These are phyloP conservation scores for Trichosporon inkin DNA, from an alignment of 1,284 basidiomycete genomes.

Conservation along the genomic window DNA sequence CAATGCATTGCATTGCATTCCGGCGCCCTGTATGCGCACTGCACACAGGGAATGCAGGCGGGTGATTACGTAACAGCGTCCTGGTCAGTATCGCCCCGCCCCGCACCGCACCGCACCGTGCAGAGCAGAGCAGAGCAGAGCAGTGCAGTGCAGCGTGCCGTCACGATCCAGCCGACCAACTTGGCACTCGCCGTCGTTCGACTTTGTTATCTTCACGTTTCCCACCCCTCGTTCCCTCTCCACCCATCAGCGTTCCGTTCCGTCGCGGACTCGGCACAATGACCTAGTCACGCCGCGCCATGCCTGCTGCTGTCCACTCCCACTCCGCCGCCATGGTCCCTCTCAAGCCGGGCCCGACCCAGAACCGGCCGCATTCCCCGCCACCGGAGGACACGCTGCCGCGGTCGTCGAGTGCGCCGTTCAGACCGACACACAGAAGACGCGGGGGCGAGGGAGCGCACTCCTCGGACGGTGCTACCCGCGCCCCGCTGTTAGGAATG, in stretches of 20 bases:
- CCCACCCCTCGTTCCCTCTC: slow-evolving; percentile 2
- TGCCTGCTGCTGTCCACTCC: slow-evolving; percentile 1
- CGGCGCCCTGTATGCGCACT: too few relatives aligned
- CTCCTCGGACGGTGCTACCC: slow-evolving; percentile 2
- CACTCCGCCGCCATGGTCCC: slow-evolving; percentile 2
- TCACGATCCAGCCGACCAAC: too few relatives aligned
- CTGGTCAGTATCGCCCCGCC: too few relatives aligned
- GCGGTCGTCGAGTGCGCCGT: background rate
- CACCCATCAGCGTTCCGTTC: background rate
- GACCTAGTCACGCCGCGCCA: background rate
- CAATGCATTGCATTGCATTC: too few relatives aligned
- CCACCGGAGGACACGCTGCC: background rate
- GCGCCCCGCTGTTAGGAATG: background rate
- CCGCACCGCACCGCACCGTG: too few relatives aligned
- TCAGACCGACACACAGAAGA: background rate
- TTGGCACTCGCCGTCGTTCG: too few relatives aligned
- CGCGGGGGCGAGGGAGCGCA: background rate
- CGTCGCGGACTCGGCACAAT: background rate
- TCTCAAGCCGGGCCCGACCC: background rate
- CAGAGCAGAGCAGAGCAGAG: too few relatives aligned
- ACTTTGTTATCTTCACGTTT: background rate
- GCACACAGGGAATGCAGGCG: too few relatives aligned
- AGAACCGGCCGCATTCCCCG: slow-evolving; percentile 2
- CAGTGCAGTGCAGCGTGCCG: too few relatives aligned
- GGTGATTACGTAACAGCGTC: too few relatives aligned